These are phyloP conservation scores for Kluyveromyces wickerhamii DNA, from an alignment of 805 yeast species.

Conservation along the genomic window DNA sequence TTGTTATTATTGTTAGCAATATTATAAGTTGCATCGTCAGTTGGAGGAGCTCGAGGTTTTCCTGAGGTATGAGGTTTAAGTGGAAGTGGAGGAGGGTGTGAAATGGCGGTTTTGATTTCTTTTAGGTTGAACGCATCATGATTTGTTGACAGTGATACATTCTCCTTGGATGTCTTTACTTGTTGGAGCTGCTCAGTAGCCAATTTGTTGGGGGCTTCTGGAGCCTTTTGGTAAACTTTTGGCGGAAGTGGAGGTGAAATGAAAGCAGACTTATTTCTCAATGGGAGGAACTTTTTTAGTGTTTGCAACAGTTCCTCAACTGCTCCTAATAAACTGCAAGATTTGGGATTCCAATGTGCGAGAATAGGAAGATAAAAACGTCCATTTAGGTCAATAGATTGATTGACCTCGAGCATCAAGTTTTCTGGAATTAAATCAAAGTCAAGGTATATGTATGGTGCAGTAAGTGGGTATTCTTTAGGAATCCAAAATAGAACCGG, in stretches of 20 bases:
- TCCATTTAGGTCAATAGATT: constrained; percentile 65
- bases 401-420: constrained; percentile 48
- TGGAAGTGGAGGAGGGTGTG: constrained; percentile 9
- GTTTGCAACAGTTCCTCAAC: constrained; percentile 12
- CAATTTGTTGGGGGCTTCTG: too few relatives aligned
- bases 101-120: constrained; percentile 9
- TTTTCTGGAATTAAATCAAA: constrained; percentile 37
- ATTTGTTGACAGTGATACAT: constrained; percentile 25
- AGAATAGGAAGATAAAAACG: constrained; percentile 60
- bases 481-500: constrained; percentile 79
- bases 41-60: too few relatives aligned
- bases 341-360: constrained; percentile 43
- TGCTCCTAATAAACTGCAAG: constrained; percentile 10
- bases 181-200: too few relatives aligned
- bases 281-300: constrained; percentile 1
- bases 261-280: neutral
- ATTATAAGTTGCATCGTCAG: too few relatives aligned
- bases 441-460: constrained; percentile 60
- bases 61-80: constrained; percentile 16
- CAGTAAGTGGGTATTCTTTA: constrained; percentile 52
- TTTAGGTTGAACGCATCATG: too few relatives aligned
- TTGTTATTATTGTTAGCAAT: too few relatives aligned
- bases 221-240: too few relatives aligned
- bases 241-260: constrained; percentile 21
- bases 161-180: neutral